These are phyloP conservation scores for Pholiota adiposa DNA, from an alignment of 1,284 basidiomycete genomes.

Conservation along the genomic window DNA sequence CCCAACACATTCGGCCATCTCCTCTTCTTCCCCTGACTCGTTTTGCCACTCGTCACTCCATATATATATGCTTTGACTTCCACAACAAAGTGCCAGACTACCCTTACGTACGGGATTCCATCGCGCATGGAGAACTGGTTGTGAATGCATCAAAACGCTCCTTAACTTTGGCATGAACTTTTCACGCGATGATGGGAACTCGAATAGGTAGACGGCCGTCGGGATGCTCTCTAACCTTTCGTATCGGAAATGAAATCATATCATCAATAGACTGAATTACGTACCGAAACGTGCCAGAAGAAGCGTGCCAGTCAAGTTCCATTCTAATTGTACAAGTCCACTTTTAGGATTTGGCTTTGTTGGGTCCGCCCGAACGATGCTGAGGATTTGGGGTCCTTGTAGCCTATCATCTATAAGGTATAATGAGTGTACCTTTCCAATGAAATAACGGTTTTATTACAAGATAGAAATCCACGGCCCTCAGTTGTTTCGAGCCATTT, in stretches of 20 bases:
- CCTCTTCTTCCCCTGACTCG: slow-evolving; percentile 58
- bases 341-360: slow-evolving; percentile 65
- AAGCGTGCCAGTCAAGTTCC: slow-evolving; percentile 75
- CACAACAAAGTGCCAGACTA: slow-evolving; percentile 71
- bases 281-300: slow-evolving; percentile 74
- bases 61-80: slow-evolving; percentile 67
- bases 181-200: slow-evolving; percentile 60
- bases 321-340: slow-evolving; percentile 73
- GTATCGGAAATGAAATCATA: background rate
- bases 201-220: slow-evolving; percentile 60
- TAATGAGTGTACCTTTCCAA: background rate
- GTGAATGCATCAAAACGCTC: slow-evolving; percentile 66
- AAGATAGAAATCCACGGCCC: slow-evolving; percentile 82
- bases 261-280: slow-evolving; percentile 34
- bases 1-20: slow-evolving; percentile 83
- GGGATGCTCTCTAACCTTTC: slow-evolving; percentile 58
- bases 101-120: slow-evolving; percentile 83
- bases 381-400: slow-evolving; percentile 58
- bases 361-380: slow-evolving; percentile 52
- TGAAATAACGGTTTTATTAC: slow-evolving; percentile 41
- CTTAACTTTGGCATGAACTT: slow-evolving; percentile 62
- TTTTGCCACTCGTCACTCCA: slow-evolving; percentile 85
- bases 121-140: slow-evolving; percentile 60
- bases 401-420: slow-evolving; percentile 61
- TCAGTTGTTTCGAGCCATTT: slow-evolving; percentile 82